Percentiles rank a stretch among this genome's conserved stretches.
Evolutionary conservation across 768 basidiomycete genomes (phyloP).

Genomic region (Suillus plorans): DNA sequence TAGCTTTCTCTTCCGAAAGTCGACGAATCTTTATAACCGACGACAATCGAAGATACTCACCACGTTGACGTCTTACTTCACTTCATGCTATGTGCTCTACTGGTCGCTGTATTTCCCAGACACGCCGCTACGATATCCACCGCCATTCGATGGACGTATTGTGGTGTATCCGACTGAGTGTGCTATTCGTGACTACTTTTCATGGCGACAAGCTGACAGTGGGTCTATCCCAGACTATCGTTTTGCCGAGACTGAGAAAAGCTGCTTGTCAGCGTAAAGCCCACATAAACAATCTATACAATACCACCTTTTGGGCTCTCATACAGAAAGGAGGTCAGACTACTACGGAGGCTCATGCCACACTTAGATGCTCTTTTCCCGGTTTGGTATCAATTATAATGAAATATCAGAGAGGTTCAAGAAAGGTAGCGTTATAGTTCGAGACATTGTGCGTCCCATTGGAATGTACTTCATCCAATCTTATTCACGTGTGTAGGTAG

Average conservation of each 20-base stretch:
- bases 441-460: constrained; percentile 48
- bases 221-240: constrained; percentile 28
- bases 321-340: constrained; percentile 80
- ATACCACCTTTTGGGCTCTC: constrained; percentile 94
- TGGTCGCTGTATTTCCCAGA: constrained; percentile 83
- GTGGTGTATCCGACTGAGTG: constrained; percentile 74
- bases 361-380: constrained; percentile 75
- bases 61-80: constrained; percentile 83
- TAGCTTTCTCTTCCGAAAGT: constrained; percentile 85
- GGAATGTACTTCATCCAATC: not conserved
- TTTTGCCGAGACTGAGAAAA: constrained; percentile 10
- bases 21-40: constrained; percentile 79
- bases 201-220: constrained; percentile 98
- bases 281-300: constrained; percentile 97
- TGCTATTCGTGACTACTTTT: constrained; percentile 87
- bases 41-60: constrained; percentile 85
- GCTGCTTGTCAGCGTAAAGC: constrained; percentile 48
- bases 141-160: constrained; percentile 90
- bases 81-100: constrained; percentile 84
- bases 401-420: constrained; percentile 65
- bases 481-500: not conserved
- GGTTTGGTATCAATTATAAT: constrained; percentile 89
- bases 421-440: constrained; percentile 83
- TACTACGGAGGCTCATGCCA: constrained; percentile 78
- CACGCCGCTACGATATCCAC: constrained; percentile 72